Base-by-base conservation (phyloP, 257 asterid genomes). In the Cordia subcordata region DNA sequence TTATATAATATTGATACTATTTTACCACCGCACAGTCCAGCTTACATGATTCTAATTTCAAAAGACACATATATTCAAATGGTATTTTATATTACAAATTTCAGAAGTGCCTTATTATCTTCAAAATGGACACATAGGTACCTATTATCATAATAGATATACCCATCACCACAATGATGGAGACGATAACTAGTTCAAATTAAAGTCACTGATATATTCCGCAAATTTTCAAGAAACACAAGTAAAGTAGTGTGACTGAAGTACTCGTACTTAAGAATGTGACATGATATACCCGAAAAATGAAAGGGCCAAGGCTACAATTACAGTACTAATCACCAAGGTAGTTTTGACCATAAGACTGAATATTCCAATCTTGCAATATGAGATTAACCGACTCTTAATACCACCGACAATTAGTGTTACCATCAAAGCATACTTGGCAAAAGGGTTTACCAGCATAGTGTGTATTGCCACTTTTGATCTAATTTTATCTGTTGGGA, bases 351-450 rank as follows among this genome's bases (percentile, higher is more conserved):
- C 71, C 40, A 79, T 18, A 0, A 73, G 11, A 61, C 92, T 78
- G n/a, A 52, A 60, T 0, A 56, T n/a, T n/a, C n/a, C n/a, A n/a
- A 42, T 19, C 68, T 81, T 63, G 37, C 72, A 64, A 15, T 23
- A 10, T 18, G 77, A 55, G 27, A 17, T 54, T 38, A 85, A 56
- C 11, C 68, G 67, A 12, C 57, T 74, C 68, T 93, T 97, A 0
- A 78, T 67, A 0, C 83, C 81, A 55, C 52, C 77, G 22, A 89
- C 72, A 4, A 86, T 66, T 10, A 95, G 99, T 18, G 77, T 85
- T 21, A 85, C 81, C 96, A 86, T 88, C 71, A 88, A 54, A 4
- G 95, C 87, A 35, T 86, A 92, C 45, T 92, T 92, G 5, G 96
- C 95, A 8, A 92, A 60, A 0, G 97, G 99, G 66, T 79, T 92